Conservation (phyloP, 148 eudicot genomes). For the Rhododendron kiyosumense region DNA sequence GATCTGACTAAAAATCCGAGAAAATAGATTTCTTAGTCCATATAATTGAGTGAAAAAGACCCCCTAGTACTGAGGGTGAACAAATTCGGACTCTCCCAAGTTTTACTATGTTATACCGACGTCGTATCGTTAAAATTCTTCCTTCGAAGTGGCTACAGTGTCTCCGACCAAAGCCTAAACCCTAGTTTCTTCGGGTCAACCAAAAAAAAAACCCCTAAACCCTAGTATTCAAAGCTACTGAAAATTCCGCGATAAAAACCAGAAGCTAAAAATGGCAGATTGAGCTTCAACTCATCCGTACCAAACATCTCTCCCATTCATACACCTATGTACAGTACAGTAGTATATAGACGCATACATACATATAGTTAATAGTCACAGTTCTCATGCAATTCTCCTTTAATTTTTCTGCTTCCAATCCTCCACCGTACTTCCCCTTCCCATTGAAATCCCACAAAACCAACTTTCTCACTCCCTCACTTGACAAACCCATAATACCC, state of each 20-base stretch:
- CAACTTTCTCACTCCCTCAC: slow-evolving; percentile 8
- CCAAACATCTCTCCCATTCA: background rate
- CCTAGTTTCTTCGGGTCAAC: no score
- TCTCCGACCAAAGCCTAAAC: no score
- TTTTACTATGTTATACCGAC: no score
- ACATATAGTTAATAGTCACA: background rate
- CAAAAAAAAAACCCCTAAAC: background rate
- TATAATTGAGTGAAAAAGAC: no score
- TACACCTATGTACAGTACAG: background rate
- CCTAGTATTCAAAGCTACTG: background rate
- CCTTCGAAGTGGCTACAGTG: no score
- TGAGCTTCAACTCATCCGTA: background rate
- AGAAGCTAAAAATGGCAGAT: background rate
- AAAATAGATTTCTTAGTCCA: no score
- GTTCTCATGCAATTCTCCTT: slow-evolving; percentile 36
- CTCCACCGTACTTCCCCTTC: slow-evolving; percentile 10
- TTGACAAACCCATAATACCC: background rate
- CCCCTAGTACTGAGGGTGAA: no score
- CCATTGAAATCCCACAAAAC: slow-evolving; percentile 24
- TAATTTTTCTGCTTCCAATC: slow-evolving; percentile 8
- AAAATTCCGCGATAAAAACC: background rate
- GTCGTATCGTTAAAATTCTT: no score
- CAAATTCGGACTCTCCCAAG: no score
- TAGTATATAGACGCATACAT: background rate
- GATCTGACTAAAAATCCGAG: no score